Conservation (phyloP, 768 basidiomycete species). For the Psilocybe tampanensis region DNA sequence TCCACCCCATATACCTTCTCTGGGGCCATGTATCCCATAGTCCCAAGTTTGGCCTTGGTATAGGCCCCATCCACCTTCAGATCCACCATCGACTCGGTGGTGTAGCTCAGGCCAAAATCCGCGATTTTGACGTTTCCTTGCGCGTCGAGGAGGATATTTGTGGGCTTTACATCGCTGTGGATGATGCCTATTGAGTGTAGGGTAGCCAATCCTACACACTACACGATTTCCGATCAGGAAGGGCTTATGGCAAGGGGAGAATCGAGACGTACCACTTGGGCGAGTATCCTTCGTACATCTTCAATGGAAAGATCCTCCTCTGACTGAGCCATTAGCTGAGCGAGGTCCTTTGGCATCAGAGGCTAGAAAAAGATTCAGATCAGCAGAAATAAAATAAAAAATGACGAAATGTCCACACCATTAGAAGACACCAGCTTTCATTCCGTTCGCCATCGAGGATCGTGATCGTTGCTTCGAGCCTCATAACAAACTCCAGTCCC, state of each 20-base stretch:
- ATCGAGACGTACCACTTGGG: not conserved
- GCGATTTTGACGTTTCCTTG: not conserved
- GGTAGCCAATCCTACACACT: not conserved
- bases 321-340: not conserved
- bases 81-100: not conserved
- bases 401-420: too few relatives aligned
- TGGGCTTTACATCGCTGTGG: conserved; percentile 4
- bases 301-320: not conserved
- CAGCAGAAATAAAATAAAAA: not conserved
- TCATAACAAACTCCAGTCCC: conserved; percentile 5
- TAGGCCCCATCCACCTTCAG: not conserved
- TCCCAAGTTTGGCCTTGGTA: not conserved
- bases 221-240: not conserved
- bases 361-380: not conserved
- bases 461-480: not conserved
- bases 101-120: not conserved
- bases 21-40: not conserved
- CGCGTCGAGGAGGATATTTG: conserved; percentile 4
- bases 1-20: not conserved
- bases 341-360: not conserved
- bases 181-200: conserved; percentile 10
- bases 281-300: not conserved
- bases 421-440: too few relatives aligned
- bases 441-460: too few relatives aligned
- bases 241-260: not conserved